Percentiles rank a stretch among this genome's conserved stretches.
phyloP scores from a whole-genome alignment of 441 rosid genomes.

The Erodium chrysanthum region DNA sequence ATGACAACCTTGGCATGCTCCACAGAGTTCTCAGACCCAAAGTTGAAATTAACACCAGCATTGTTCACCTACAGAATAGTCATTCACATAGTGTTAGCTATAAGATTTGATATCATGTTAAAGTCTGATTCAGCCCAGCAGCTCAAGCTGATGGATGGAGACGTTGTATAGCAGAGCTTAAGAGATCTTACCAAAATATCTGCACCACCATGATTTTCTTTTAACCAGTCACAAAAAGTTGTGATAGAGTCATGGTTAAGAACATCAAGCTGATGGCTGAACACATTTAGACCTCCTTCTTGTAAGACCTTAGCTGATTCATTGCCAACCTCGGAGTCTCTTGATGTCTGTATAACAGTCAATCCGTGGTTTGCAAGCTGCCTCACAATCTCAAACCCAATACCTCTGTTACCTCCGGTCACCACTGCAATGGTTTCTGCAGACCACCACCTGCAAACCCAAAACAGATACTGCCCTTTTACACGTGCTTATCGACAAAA shows the following conservation, averaged over 20 bases:
- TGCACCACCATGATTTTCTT: conserved; percentile 45
- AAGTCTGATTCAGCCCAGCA: no score
- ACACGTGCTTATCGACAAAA: neutral
- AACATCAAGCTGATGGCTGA: conserved; percentile 65
- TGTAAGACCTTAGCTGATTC: conserved; percentile 53
- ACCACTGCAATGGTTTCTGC: conserved; percentile 70
- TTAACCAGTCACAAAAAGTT: conserved; percentile 50
- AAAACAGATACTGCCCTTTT: neutral
- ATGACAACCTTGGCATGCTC: conserved; percentile 49
- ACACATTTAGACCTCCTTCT: conserved; percentile 58
- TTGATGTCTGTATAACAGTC: conserved; percentile 65
- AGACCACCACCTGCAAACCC: conserved; percentile 62
- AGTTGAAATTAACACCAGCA: conserved; percentile 81
- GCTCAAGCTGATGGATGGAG: no score
- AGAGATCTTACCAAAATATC: conserved; percentile 55
- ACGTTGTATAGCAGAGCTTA: no score
- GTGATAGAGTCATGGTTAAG: conserved; percentile 38
- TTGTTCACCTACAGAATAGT: conserved; percentile 62
- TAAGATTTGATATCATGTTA: no score
- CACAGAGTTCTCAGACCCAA: conserved; percentile 65
- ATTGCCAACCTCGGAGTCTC: conserved; percentile 48
- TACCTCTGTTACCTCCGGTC: conserved; percentile 83
- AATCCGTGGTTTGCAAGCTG: conserved; percentile 77
- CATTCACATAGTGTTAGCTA: neutral
- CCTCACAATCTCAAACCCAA: conserved; percentile 70